phyloP scores from a whole-genome alignment of 129 eudicot genomes.

The Lactuca saligna region DNA sequence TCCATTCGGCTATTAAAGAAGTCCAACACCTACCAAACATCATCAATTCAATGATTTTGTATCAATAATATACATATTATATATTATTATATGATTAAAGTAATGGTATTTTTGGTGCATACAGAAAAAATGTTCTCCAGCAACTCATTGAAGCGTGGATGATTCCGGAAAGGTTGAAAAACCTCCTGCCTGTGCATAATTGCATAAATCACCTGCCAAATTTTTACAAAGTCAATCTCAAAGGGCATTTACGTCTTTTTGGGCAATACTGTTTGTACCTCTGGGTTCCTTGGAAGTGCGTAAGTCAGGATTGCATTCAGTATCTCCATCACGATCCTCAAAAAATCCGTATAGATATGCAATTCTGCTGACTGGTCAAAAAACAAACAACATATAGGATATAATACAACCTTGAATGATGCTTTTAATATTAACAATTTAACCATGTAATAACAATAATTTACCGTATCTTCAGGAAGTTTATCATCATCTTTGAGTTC shows the following conservation, averaged over 20 bases:
- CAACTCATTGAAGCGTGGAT: constrained; percentile 95
- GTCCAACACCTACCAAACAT: constrained; percentile 62
- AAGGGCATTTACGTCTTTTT: neutral
- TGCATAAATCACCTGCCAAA: constrained; percentile 87
- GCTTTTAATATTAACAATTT: too few species aligned
- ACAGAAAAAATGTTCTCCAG: constrained; percentile 90
- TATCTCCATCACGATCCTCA: constrained; percentile 91
- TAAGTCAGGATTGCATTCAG: constrained; percentile 79
- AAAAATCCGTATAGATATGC: constrained; percentile 88
- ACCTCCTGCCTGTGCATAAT: constrained; percentile 98
- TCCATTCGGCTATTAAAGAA: constrained; percentile 92
- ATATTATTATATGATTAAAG: too few species aligned
- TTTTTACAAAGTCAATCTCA: constrained; percentile 13
- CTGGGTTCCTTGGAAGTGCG: constrained; percentile 91
- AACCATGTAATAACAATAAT: neutral
- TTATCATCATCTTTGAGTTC: constrained; percentile 65
- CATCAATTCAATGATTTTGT: neutral
- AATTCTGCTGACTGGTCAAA: constrained; percentile 80
- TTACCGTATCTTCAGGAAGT: constrained; percentile 78
- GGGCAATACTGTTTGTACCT: constrained; percentile 42
- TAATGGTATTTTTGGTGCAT: constrained; percentile 25
- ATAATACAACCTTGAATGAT: too few species aligned
- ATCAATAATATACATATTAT: too few species aligned
- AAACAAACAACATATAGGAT: too few species aligned
- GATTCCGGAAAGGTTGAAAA: constrained; percentile 88